phyloP scores from a whole-genome alignment of 2,329 filamentous ascomycete species.

The Rhynchosporium secalis region DNA sequence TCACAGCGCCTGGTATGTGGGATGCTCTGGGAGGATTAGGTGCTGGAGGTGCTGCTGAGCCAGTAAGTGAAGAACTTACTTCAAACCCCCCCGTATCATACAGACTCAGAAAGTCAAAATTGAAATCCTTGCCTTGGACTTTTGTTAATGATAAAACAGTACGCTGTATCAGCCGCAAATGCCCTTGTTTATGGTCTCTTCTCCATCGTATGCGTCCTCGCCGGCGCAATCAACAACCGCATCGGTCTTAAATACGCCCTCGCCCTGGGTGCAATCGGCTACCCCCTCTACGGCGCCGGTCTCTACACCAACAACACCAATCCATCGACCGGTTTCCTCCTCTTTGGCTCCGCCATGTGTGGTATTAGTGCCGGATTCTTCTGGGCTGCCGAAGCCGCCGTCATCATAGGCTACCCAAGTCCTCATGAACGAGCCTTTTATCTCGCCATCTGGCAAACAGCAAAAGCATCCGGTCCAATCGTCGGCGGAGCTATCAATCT shows the following conservation, averaged over 20 bases:
- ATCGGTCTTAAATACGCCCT: slow-evolving; percentile 44
- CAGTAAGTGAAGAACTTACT: slow-evolving; percentile 24
- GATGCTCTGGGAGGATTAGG: slow-evolving; percentile 46
- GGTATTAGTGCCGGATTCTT: slow-evolving; percentile 45
- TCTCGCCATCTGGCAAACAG: slow-evolving; percentile 43
- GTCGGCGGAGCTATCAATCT: slow-evolving; percentile 22
- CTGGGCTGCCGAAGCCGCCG: slow-evolving; percentile 45
- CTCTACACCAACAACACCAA: slow-evolving; percentile 44
- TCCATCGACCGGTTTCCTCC: slow-evolving; percentile 44
- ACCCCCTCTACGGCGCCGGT: slow-evolving; percentile 45
- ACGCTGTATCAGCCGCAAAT: slow-evolving; percentile 48
- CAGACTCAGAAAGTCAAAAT: too few relatives aligned
- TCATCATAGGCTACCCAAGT: slow-evolving; percentile 44
- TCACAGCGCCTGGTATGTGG: slow-evolving; percentile 47
- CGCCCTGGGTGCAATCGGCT: slow-evolving; percentile 46
- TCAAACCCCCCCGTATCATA: too few relatives aligned
- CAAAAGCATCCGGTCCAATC: slow-evolving; percentile 46
- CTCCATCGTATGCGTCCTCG: slow-evolving; percentile 46
- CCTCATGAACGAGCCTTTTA: slow-evolving; percentile 33
- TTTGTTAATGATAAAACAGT: neutral
- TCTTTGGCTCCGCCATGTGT: slow-evolving; percentile 43
- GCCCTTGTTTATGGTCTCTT: slow-evolving; percentile 49
- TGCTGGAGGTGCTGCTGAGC: slow-evolving; percentile 45
- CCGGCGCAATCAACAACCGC: slow-evolving; percentile 43
- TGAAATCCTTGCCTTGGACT: too few relatives aligned